Evolutionary conservation across 495 filamentous ascomycete species (phyloP), one percentile per base, ranked within the genome.

Genomic region (Lasiosphaeria ovina): DNA sequence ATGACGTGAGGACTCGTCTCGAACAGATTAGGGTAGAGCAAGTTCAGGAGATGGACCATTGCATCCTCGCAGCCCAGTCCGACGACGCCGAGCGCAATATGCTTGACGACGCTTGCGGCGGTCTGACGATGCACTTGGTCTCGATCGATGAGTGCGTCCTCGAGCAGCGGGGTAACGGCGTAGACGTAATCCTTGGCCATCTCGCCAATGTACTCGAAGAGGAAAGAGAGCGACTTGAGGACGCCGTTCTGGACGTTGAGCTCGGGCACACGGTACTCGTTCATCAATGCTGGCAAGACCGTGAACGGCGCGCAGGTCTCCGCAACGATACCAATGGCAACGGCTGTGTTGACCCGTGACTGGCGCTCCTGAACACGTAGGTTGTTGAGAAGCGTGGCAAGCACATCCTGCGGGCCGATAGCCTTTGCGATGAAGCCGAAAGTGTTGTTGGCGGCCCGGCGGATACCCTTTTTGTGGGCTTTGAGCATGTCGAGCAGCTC

Each of bases 151-250:
- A 99, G 87, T 3, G 95, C 95, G 70, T 99, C 95, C 72, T 98
- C 94, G 7, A 99, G 87, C 14, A 99, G 79, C n/a, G 95, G 94
- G 14, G 92, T 97, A 35, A 98, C 90, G 9, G 95, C 95, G 71
- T 98, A 99, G 74, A 98, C 93, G 73, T 99, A 99, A 73, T 99
- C 95, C 75, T 97, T 98, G 60, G 91, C 92, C 95, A 99, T 97
- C 75, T 99, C 94, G 54, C 94, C 94, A 70, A 98, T 98, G 76
- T 98, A 98, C 66, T 98, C 94, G 70, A 98, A 98, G 53, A 99
- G 81, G 85, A 99, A 99, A 35, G 90, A 93, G 62, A 99, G 83
- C 8, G 92, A 90, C 73, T 99, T 99, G 65, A 99, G 85, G 47
- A 98, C 95, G 76, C 95, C 95, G 68, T 98, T 99, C 74, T 98